Evolutionary conservation across 306 rosid genomes (phyloP).

Genomic region (Pterocarpus santalinus): DNA sequence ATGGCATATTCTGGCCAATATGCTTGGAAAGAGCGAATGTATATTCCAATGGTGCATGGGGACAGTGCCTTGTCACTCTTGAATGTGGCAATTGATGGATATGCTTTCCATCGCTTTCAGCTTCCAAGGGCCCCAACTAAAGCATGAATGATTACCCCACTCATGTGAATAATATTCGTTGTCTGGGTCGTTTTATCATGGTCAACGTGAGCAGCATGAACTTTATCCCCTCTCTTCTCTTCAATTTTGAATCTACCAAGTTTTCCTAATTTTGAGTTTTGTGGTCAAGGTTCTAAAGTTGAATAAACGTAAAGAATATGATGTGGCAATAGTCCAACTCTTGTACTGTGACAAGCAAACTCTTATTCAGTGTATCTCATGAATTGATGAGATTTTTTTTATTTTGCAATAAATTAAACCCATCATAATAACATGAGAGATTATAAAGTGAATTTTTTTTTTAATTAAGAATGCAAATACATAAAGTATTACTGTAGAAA

Average conservation of each 20-base stretch:
- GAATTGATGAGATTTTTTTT: not conserved
- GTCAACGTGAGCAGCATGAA: conserved; percentile 35
- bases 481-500: too few relatives aligned
- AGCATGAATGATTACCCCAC: conserved; percentile 34
- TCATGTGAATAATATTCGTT: conserved; percentile 17
- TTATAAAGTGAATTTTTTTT: too few relatives aligned
- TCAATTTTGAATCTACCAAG: not conserved
- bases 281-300: not conserved
- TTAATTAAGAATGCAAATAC: too few relatives aligned
- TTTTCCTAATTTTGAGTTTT: not conserved
- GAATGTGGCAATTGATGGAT: not conserved
- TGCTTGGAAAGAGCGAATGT: conserved; percentile 23
- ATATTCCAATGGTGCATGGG: conserved; percentile 23
- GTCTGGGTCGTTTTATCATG: conserved; percentile 2
- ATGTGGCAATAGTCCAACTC: not conserved
- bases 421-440: too few relatives aligned
- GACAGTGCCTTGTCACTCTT: not conserved
- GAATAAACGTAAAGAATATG: not conserved
- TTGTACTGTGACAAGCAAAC: not conserved
- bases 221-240: not conserved
- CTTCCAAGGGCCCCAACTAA: conserved; percentile 4
- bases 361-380: not conserved
- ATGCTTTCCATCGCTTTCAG: conserved; percentile 40
- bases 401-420: not conserved
- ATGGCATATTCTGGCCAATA: conserved; percentile 43